Base-by-base conservation (phyloP, 805 yeast genomes). In the Lachancea dasiensis region DNA sequence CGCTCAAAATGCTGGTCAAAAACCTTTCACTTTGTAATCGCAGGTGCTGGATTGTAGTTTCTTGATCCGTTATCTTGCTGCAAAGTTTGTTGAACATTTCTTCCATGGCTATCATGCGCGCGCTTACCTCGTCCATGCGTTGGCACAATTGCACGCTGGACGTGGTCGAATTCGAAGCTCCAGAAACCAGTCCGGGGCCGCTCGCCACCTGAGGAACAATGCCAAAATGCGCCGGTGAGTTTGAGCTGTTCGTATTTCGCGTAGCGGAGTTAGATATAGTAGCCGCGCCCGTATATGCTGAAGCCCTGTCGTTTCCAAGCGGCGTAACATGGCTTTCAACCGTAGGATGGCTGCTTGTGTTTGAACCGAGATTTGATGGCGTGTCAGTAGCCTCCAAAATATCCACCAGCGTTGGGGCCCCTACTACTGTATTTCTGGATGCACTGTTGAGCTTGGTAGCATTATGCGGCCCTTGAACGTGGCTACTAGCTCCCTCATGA, bases 81-180 rank as follows among this genome's bases (percentile, higher is more conserved):
- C 53, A 45, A 5, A 60, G 34, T 17, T 50, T 49, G 22, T 50
- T 46, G 15, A 60, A 51, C 43, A 52, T 49, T 36, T 56, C 56
- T 27, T 60, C 64, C 61, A 58, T 49, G 6, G 37, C 34, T 4
- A 38, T 38, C 37, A 38, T 21, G 28, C 63, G 45, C 3, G 54
- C 56, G 18, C 58, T 48, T 20, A 58, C 38, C 20, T 58, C 63
- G 32, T 57, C 62, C 58, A 58, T 48, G 29, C 62, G 48, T 43
- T 58, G 63, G 31, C 50, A 56, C 35, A 57, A 44, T 34, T 56
- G 45, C 13, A 56, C 45, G 38, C 38, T 46, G 3, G 37, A 23
- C 10, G 24, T 32, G 8, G 41, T 33, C 17, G 37, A 32, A 26
- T 38, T 32, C 11, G 30, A 29, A 7, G 39, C 4, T 14, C 37